phyloP scores from a whole-genome alignment of 352 stramenopile genomes.

The Phytophthora agathidicida region DNA sequence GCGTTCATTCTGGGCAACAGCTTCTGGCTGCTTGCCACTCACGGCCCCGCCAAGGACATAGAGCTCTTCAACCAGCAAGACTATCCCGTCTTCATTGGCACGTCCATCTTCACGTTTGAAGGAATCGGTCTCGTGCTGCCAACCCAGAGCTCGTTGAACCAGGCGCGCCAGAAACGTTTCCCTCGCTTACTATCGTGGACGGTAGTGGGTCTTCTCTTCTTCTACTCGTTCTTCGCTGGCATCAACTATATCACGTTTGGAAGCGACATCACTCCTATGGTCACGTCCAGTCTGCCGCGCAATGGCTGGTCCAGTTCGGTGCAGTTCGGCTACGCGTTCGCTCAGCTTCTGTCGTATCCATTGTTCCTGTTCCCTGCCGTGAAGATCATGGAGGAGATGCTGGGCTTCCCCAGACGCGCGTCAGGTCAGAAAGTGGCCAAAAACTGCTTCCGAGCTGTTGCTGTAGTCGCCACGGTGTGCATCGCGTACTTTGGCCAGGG shows the following conservation, averaged over 20 bases:
- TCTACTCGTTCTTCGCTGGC: constrained; percentile 85
- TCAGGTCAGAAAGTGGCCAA: constrained; percentile 77
- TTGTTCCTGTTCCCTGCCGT: constrained; percentile 82
- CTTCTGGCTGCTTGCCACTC: constrained; percentile 57
- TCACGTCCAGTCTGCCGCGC: constrained; percentile 73
- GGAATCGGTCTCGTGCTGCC: constrained; percentile 82
- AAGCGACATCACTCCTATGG: constrained; percentile 63
- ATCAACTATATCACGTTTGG: constrained; percentile 85
- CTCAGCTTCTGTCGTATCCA: constrained; percentile 80
- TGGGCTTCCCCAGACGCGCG: constrained; percentile 69
- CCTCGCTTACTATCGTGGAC: constrained; percentile 60
- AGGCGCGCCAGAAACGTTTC: constrained; percentile 70
- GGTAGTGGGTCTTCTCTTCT: constrained; percentile 72
- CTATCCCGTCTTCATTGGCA: constrained; percentile 83
- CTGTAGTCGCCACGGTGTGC: constrained; percentile 65
- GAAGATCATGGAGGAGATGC: constrained; percentile 87
- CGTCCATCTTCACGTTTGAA: constrained; percentile 83
- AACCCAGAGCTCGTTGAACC: constrained; percentile 71
- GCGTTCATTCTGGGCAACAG: constrained; percentile 79
- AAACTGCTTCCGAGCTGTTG: constrained; percentile 72
- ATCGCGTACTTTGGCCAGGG: constrained; percentile 81
- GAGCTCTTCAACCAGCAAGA: constrained; percentile 73
- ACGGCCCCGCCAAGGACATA: constrained; percentile 55
- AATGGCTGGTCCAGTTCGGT: constrained; percentile 79
- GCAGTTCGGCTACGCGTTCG: constrained; percentile 79